Evolutionary conservation across 108 stramenopile species (phyloP).

Genomic region (Discostella stelligeroides): DNA sequence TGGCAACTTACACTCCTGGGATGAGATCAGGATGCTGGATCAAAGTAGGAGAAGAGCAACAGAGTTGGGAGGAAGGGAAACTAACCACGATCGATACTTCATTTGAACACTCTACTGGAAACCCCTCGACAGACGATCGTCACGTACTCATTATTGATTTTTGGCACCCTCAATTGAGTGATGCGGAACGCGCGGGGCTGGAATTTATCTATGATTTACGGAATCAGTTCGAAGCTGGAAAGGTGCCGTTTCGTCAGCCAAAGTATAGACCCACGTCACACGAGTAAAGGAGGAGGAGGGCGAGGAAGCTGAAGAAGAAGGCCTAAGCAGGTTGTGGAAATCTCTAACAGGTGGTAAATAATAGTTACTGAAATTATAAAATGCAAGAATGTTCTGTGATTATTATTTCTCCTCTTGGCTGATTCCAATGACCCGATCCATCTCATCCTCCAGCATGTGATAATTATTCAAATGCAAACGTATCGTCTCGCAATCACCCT

Average conservation of each 20-base stretch:
- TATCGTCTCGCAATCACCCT: constrained; percentile 1
- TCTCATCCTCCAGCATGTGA: constrained; percentile 4
- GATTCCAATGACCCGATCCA: neutral
- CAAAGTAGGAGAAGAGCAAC: constrained; percentile 71
- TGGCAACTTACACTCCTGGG: too few relatives aligned
- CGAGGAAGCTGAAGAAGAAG: constrained; percentile 19
- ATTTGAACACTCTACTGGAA: constrained; percentile 90
- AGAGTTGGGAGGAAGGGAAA: constrained; percentile 77
- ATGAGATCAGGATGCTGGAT: constrained; percentile 67
- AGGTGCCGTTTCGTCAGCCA: constrained; percentile 76
- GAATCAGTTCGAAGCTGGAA: constrained; percentile 86
- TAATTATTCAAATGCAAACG: constrained; percentile 1
- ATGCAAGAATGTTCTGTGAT: neutral
- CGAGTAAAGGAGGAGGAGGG: constrained; percentile 44
- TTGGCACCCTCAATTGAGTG: too few relatives aligned
- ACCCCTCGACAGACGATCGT: constrained; percentile 79
- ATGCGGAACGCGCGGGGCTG: too few relatives aligned
- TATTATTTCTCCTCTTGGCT: neutral
- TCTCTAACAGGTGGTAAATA: constrained; percentile 50
- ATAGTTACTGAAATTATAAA: neutral
- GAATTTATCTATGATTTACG: constrained; percentile 89
- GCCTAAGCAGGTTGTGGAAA: constrained; percentile 65
- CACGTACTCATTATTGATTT: constrained; percentile 94
- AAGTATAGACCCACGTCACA: constrained; percentile 26
- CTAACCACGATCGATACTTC: constrained; percentile 87